Percentiles rank a stretch among this genome's conserved stretches.
Evolutionary conservation across 2,329 filamentous ascomycete genomes (phyloP).

Genomic region (Penicillium paneum): DNA sequence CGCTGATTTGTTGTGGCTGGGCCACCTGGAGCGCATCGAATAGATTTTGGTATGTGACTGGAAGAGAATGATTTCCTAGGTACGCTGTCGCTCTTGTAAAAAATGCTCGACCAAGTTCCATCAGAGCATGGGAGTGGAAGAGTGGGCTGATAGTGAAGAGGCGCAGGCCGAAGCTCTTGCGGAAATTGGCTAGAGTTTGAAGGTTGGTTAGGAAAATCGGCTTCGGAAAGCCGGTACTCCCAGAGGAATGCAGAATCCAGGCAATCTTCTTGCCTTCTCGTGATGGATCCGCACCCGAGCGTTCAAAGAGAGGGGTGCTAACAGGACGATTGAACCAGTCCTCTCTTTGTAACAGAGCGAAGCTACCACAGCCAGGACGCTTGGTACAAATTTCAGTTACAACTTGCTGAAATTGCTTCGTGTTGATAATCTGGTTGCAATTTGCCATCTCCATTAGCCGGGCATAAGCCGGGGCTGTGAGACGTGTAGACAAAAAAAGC

Average conservation of each 20-base stretch:
- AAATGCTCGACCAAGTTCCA: slow-evolving; percentile 53
- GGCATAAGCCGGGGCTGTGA: slow-evolving; percentile 51
- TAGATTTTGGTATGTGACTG: slow-evolving; percentile 52
- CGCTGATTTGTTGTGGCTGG: slow-evolving; percentile 46
- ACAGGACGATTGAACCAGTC: slow-evolving; percentile 21
- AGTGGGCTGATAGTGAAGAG: slow-evolving; percentile 56
- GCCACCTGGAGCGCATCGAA: slow-evolving; percentile 29
- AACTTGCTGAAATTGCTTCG: slow-evolving; percentile 21
- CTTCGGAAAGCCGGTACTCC: slow-evolving; percentile 61
- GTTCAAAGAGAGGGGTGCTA: slow-evolving; percentile 5
- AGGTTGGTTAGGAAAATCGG: slow-evolving; percentile 58
- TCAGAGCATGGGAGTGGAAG: slow-evolving; percentile 59
- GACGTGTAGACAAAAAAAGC: slow-evolving; percentile 54
- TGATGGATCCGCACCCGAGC: slow-evolving; percentile 17
- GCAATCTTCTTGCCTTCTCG: slow-evolving; percentile 36
- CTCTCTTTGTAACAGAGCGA: slow-evolving; percentile 18
- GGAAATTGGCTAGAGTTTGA: slow-evolving; percentile 49
- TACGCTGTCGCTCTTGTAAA: slow-evolving; percentile 50
- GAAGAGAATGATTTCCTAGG: slow-evolving; percentile 55
- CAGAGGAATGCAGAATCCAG: slow-evolving; percentile 50
- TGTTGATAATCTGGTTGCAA: slow-evolving; percentile 26
- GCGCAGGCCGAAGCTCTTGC: slow-evolving; percentile 44
- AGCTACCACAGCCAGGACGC: slow-evolving; percentile 21
- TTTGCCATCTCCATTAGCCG: slow-evolving; percentile 46
- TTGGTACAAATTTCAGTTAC: slow-evolving; percentile 15